These are phyloP conservation scores for Pestalotiopsis fici DNA, from an alignment of 2,329 filamentous ascomycete genomes.

Conservation along the genomic window DNA sequence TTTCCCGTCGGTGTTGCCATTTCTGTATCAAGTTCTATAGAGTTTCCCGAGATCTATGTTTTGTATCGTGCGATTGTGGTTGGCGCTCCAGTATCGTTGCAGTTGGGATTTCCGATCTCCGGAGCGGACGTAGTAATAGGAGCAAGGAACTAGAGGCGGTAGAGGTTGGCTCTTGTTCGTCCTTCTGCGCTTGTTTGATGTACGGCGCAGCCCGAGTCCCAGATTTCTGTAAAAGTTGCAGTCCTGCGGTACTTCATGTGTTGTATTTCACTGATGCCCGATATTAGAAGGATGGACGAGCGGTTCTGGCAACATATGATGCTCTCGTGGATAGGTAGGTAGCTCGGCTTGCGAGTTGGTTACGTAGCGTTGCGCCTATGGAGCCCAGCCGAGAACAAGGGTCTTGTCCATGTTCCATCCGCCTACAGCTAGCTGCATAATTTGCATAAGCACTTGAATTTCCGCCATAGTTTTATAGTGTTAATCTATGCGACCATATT, in stretches of 20 bases:
- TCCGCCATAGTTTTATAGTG: too few relatives aligned
- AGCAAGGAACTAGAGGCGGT: not conserved
- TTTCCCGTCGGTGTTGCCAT: slow-evolving; percentile 58
- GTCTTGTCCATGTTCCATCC: not conserved
- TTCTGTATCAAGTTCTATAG: not conserved
- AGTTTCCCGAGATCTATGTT: not conserved
- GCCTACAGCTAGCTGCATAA: not conserved
- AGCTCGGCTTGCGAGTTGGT: not conserved
- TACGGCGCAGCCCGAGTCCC: not conserved
- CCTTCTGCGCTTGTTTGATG: not conserved
- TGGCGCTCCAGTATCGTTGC: not conserved
- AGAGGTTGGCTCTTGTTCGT: not conserved
- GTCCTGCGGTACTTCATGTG: not conserved
- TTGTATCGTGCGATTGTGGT: not conserved
- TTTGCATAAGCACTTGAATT: not conserved
- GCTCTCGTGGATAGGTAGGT: not conserved
- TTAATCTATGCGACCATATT: too few relatives aligned
- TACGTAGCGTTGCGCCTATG: not conserved
- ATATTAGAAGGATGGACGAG: not conserved
- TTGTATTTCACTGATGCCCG: not conserved
- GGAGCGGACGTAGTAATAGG: not conserved
- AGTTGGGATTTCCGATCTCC: not conserved
- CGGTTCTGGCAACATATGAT: not conserved
- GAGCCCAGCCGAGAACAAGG: not conserved
- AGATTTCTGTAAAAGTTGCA: not conserved